These are phyloP conservation scores for Suhomyces chickasaworum DNA, from an alignment of 1,139 yeast genomes.

Conservation along the genomic window DNA sequence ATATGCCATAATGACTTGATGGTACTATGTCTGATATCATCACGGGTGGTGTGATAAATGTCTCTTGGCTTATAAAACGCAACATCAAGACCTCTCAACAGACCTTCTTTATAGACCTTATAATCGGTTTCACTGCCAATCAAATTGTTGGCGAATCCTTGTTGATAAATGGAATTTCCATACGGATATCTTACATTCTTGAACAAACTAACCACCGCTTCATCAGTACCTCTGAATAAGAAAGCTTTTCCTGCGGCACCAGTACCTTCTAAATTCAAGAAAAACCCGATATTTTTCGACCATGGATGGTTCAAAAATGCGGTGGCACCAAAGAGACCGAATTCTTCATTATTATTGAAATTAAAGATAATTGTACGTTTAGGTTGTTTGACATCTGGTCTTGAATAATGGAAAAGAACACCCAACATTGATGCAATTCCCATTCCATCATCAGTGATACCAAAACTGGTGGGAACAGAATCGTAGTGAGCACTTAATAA, in stretches of 20 bases:
- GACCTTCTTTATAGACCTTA: slow-evolving; percentile 67
- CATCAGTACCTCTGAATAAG: slow-evolving; percentile 81
- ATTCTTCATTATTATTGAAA: slow-evolving; percentile 89
- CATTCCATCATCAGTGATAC: slow-evolving; percentile 92
- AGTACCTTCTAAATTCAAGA: slow-evolving; percentile 91
- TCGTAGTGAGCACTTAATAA: slow-evolving; percentile 86
- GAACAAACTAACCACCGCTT: slow-evolving; percentile 54
- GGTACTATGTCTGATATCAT: slow-evolving; percentile 64
- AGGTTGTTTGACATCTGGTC: slow-evolving; percentile 51
- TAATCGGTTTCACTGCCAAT: slow-evolving; percentile 86
- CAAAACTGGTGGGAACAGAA: slow-evolving; percentile 84
- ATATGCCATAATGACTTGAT: slow-evolving; percentile 78
- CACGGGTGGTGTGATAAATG: slow-evolving; percentile 77
- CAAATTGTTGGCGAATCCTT: slow-evolving; percentile 74
- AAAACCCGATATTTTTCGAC: slow-evolving; percentile 61
- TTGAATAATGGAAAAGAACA: slow-evolving; percentile 53
- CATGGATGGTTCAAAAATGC: slow-evolving; percentile 77
- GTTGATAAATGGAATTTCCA: slow-evolving; percentile 77
- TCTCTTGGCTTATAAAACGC: slow-evolving; percentile 70
- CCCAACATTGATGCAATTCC: slow-evolving; percentile 88
- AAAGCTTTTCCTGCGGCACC: slow-evolving; percentile 92
- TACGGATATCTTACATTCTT: slow-evolving; percentile 64
- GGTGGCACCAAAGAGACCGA: slow-evolving; percentile 82
- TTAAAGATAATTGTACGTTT: slow-evolving; percentile 74
- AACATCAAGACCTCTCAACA: slow-evolving; percentile 76